Base-by-base conservation (phyloP, 1,139 yeast genomes). In the Geotrichum armillariae region DNA sequence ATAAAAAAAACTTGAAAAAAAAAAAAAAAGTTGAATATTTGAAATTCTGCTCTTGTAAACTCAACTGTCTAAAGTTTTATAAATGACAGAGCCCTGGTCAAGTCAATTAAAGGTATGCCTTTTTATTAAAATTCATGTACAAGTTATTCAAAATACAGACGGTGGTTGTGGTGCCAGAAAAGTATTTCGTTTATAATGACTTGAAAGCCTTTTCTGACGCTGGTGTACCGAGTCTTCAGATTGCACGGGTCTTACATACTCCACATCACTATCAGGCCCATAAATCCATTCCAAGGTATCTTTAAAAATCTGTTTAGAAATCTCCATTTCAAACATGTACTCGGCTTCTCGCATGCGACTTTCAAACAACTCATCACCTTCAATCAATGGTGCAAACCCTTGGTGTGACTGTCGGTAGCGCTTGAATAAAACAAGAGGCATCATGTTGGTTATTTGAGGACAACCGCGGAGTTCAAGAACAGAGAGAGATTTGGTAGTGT, bases 381-480 rank as follows among this genome's bases (percentile, higher is more conserved):
- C 96, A 20, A 90, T 74, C 41, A 88, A 66, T 12, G 89, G 75
- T 2, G 80, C 74, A 18, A 66, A 63, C 7, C 78, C 72, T 6
- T 80, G 79, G 17, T 22, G 31, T 33, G 72, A 67, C 52, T 78
- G 79, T 57, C 82, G 85, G 56, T 80, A 73, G 53, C 85, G 73
- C 62, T 82, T 84, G 71, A 83, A 89, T 58, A 77, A 76, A 20
- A 88, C 82, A 2, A 91, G 67, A 1, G 93, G 83, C 47, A 70
- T 72, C 67, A 87, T 74, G 53, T 85, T 76, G 3, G 81, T 77
- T 37, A 90, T 66, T 25, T 75, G 75, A 2, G 73, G 63, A 53
- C 87, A 75, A 53, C 82, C 82, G 53, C 95, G 73, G 33, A 91
- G 74, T 65, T 91, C 98, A 48, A 91, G 73, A 4, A 91, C 97